Evolutionary conservation across 2,329 filamentous ascomycete genomes (phyloP), one percentile per base, ranked within the genome.

Genomic region (Biscogniauxia marginata): DNA sequence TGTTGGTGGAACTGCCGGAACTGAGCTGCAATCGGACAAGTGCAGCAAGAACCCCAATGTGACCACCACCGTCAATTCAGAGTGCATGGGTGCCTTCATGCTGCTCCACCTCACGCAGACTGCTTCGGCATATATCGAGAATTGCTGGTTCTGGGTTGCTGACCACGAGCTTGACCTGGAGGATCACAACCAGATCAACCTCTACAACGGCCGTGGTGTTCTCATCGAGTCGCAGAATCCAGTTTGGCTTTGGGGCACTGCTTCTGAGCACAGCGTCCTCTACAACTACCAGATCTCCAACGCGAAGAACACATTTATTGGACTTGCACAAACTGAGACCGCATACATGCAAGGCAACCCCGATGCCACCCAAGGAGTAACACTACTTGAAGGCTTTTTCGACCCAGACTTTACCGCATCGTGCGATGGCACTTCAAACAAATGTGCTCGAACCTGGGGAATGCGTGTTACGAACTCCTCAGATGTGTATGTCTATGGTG

Each of bases 291-390:
- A 96, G 74, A 77, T 97, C 67, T 77, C 82, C 69, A 87, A 87
- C 60, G 90, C 92, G 1, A 80, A 85, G 67, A 88, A 93, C 68
- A 81, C 96, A 60, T 96, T 89, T 77, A 87, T 96, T 82, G 87
- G 84, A 9, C 77, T 90, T 50, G 91, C 96, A 66, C 93, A 97
- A 76, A 90, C 90, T 3, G 93, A 97, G 76, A 96, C 92, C 4
- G 89, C 92, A 25, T 92, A 90, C 79, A 91, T 88, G 81, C 90
- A 96, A 76, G 84, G 88, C 70, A 93, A 93, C 76, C 91, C 92
- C 4, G 82, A 88, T 63, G 84, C 90, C 2, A 79, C 83, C 8
- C 79, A 83, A 8, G 89, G 87, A 43, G 91, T 89, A 73, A 77
- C 76, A 0, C 74, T 78, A 60, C 84, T 87, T 65, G 62, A 79